Percentiles rank a stretch among this genome's conserved stretches.
Conservation (phyloP, 805 yeast species). For the Yarrowia yakushimensis region DNA sequence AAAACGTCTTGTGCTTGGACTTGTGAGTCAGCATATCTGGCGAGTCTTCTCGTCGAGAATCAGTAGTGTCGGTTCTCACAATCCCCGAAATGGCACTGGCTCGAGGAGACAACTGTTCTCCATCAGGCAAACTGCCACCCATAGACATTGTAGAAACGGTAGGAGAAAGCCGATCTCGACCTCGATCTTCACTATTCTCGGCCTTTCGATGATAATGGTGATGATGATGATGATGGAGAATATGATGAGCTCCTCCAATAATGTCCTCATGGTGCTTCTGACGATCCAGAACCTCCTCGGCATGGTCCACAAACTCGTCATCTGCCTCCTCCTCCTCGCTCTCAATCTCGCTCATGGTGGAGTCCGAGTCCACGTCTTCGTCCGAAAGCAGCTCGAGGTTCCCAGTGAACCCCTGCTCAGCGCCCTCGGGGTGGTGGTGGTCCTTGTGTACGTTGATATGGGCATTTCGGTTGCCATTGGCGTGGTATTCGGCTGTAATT, state of each 20-base stretch:
- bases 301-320: constrained; percentile 20
- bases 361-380: constrained; percentile 2
- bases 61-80: neutral
- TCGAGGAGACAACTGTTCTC: neutral
- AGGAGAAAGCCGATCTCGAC: neutral
- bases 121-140: constrained; percentile 13
- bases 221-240: constrained; percentile 7
- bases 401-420: constrained; percentile 11
- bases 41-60: neutral
- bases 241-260: neutral
- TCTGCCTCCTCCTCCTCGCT: constrained; percentile 8
- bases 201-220: neutral
- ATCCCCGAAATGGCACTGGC: neutral
- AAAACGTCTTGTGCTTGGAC: constrained; percentile 28
- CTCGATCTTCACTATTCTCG: neutral
- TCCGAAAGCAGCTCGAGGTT: constrained; percentile 10
- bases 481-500: neutral
- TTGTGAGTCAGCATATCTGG: constrained; percentile 1
- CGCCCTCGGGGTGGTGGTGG: constrained; percentile 15
- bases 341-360: constrained; percentile 8
- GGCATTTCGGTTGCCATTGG: constrained; percentile 1
- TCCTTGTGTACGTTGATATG: neutral
- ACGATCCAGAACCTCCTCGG: neutral
- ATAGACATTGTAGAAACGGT: neutral
- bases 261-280: constrained; percentile 20